Conservation (phyloP, 2,329 filamentous ascomycete species). For the Akanthomyces muscarius region DNA sequence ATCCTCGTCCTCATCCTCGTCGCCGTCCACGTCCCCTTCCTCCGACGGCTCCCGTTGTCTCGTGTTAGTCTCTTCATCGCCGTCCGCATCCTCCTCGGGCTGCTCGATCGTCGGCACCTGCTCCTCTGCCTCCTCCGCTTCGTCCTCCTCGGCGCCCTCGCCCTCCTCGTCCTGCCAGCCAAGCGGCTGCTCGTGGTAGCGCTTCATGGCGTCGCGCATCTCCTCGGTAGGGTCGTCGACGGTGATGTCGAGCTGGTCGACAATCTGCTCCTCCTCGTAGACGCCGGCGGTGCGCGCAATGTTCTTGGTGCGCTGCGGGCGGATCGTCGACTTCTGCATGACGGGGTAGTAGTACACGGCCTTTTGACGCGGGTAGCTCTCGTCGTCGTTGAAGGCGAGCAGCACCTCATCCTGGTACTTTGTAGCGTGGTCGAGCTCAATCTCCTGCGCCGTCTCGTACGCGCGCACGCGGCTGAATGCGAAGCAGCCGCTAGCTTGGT, state of each 20-base stretch:
- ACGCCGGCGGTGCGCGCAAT: conserved; percentile 52
- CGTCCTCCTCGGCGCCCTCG: conserved; percentile 29
- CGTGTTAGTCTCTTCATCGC: conserved; percentile 24
- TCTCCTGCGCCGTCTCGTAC: conserved; percentile 60
- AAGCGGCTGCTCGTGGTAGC: conserved; percentile 51
- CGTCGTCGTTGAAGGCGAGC: conserved; percentile 54
- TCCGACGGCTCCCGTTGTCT: conserved; percentile 29
- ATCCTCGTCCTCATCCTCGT: conserved; percentile 38
- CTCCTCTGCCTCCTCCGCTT: conserved; percentile 30
- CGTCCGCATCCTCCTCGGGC: conserved; percentile 21
- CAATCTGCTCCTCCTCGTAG: conserved; percentile 45
- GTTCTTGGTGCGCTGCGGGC: conserved; percentile 60
- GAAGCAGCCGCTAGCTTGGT: conserved; percentile 50
- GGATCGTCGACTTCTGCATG: conserved; percentile 59
- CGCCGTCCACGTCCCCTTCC: conserved; percentile 42
- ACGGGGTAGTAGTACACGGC: conserved; percentile 66
- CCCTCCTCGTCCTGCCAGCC: conserved; percentile 41
- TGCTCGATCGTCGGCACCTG: conserved; percentile 21
- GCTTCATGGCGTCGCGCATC: conserved; percentile 47
- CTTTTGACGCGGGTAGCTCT: conserved; percentile 46
- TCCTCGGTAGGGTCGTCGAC: conserved; percentile 54
- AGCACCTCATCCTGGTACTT: conserved; percentile 64
- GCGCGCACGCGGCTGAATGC: conserved; percentile 58
- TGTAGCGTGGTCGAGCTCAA: conserved; percentile 51
- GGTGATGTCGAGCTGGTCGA: conserved; percentile 54